Evolutionary conservation across 768 basidiomycete genomes (phyloP), one percentile per base, ranked within the genome.

Genomic region (Naganishia randhawae): DNA sequence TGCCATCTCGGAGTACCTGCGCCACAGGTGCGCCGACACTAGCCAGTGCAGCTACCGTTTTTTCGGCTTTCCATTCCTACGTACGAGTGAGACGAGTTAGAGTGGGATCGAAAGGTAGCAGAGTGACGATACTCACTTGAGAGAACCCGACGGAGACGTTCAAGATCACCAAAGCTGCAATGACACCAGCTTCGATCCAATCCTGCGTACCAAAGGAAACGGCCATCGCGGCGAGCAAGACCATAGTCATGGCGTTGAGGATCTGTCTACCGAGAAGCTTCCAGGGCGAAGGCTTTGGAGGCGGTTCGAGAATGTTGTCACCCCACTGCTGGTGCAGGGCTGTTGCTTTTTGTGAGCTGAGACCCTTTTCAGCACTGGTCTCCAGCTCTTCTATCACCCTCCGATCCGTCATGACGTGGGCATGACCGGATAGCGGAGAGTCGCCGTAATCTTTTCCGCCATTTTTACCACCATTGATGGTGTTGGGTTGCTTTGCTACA

Each of bases 191-290:
- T 74, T 84, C 83, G 64, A 86, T 82, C 74, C 81, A 87, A 61
- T 84, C 84, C 72, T 83, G 76, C 31, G 85, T 84, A 66, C 83
- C 85, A 71, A 86, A 85, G 9, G 84, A 85, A 10, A 86, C 80
- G 3, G 83, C 83, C 75, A 86, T 79, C 6, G 80, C 79, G 32
- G 74, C 75, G 62, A 81, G 68, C 70, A 74, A 69, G 1, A 76
- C 71, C 61, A 73, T 63, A 17, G 67, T 68, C 67, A 68, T 68
- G 4, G 67, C 67, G 42, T 68, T 63, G 54, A 68, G 31, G 29
- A 68, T 68, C 22, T 68, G 67, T 45, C 67, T 53, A 37, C 67
- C 67, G 17, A 68, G 61, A 31, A 68, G 39, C 52, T 68, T 68
- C 48, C 33, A 33, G 3, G 67, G 67, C 17, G 67, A 68, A 22